These are phyloP conservation scores for Neofusicoccum sp. DNA, from an alignment of 2,329 filamentous ascomycete species.

Conservation along the genomic window DNA sequence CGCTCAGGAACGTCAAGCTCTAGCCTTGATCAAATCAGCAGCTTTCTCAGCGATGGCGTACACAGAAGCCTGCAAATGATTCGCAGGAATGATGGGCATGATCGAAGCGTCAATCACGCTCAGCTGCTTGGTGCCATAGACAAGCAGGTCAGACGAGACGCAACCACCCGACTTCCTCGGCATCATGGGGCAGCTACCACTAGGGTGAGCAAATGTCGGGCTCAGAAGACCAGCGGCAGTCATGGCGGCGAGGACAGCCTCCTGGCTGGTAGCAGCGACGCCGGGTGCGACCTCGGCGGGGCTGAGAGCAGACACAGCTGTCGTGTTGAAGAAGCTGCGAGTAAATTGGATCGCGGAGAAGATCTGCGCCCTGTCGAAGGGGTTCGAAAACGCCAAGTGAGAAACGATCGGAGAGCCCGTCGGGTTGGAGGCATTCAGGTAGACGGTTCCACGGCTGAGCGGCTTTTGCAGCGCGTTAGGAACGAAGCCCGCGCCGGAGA, in stretches of 20 bases:
- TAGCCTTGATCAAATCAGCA: slow-evolving; percentile 35
- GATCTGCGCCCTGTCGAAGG: slow-evolving; percentile 23
- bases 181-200: slow-evolving; percentile 13
- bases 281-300: slow-evolving; percentile 28
- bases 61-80: slow-evolving; percentile 9
- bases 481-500: slow-evolving; percentile 46
- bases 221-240: slow-evolving; percentile 31
- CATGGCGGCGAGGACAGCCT: slow-evolving; percentile 20
- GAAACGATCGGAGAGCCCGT: neutral
- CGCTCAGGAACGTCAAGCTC: neutral
- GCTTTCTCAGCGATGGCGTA: slow-evolving; percentile 25
- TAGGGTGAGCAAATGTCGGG: slow-evolving; percentile 24
- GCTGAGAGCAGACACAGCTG: slow-evolving; percentile 29
- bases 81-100: slow-evolving; percentile 19
- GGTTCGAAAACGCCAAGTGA: neutral
- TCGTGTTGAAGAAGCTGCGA: slow-evolving; percentile 31
- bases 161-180: slow-evolving; percentile 29
- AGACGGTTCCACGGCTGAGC: slow-evolving; percentile 30
- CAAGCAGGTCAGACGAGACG: slow-evolving; percentile 32
- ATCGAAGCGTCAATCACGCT: slow-evolving; percentile 24
- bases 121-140: slow-evolving; percentile 30
- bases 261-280: neutral
- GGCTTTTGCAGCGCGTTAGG: slow-evolving; percentile 12
- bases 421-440: slow-evolving; percentile 39
- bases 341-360: slow-evolving; percentile 41